These are phyloP conservation scores for Leonotis leonurus DNA, from an alignment of 257 asterid species.

Conservation along the genomic window DNA sequence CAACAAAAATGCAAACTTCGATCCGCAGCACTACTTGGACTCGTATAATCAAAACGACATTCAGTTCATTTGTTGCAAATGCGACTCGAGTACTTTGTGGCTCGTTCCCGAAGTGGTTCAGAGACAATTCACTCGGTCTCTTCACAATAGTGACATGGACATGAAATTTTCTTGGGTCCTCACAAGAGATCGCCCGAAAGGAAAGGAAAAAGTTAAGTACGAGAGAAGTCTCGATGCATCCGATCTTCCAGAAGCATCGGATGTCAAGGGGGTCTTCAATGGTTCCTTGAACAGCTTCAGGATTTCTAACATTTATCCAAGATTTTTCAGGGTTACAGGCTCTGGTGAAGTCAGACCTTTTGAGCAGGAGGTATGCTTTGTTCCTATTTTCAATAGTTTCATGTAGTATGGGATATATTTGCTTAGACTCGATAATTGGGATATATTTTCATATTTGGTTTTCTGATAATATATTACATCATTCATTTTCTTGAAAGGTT, in stretches of 20 bases:
- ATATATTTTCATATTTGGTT: too few species aligned
- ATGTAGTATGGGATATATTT: too few species aligned
- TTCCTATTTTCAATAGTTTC: too few species aligned
- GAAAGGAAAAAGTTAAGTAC: constrained; percentile 79
- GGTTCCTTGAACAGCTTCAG: constrained; percentile 68
- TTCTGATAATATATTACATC: background rate
- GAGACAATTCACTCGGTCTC: constrained; percentile 58
- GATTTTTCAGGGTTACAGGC: constrained; percentile 85
- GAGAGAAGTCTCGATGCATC: constrained; percentile 51
- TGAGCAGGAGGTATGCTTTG: constrained; percentile 70
- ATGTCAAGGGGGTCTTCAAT: constrained; percentile 62
- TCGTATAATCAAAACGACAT: constrained; percentile 65
- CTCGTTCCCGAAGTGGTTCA: constrained; percentile 69
- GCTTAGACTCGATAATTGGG: too few species aligned
- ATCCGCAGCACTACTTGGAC: constrained; percentile 56
- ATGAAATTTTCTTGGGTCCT: constrained; percentile 82
- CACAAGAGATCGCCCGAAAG: constrained; percentile 84
- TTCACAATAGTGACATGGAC: constrained; percentile 44
- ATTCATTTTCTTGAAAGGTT: background rate
- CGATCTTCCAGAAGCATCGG: constrained; percentile 61
- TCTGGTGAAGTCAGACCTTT: constrained; percentile 87
- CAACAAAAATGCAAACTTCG: constrained; percentile 36
- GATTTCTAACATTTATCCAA: constrained; percentile 56
- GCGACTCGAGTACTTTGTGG: constrained; percentile 76
- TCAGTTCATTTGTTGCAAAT: constrained; percentile 85